Percentiles rank a stretch among this genome's conserved stretches.
Conservation (phyloP, 345 rosid genomes). For the Erucastrum elatum region DNA sequence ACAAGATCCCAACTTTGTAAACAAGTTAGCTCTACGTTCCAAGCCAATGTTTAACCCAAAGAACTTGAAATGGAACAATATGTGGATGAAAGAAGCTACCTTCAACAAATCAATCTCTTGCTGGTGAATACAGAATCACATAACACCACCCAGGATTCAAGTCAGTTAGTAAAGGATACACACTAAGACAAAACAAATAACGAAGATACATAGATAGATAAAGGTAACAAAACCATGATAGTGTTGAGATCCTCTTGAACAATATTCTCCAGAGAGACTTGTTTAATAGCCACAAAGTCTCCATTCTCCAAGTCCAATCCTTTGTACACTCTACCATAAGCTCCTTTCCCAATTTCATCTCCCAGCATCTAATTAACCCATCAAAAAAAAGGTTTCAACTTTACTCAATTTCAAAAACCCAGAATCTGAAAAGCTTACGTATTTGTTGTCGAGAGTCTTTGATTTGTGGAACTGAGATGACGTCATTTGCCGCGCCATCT, state of each 20-base stretch:
- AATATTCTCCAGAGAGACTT: constrained; percentile 96
- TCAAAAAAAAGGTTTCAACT: background rate
- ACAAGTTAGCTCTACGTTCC: background rate
- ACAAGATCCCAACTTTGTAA: background rate
- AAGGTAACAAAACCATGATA: constrained; percentile 67
- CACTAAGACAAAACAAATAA: background rate
- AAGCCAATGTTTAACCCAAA: background rate
- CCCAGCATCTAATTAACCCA: constrained; percentile 73
- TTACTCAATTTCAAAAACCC: background rate
- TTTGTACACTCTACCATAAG: constrained; percentile 95
- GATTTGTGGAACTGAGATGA: background rate
- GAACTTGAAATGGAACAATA: background rate
- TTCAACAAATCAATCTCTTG: constrained; percentile 98
- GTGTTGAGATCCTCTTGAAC: constrained; percentile 98
- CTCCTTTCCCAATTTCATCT: constrained; percentile 99
- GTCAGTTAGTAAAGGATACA: constrained; percentile 36
- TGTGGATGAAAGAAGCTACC: constrained; percentile 47
- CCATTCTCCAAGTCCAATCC: constrained; percentile 99
- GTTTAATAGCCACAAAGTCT: constrained; percentile 96
- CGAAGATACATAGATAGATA: background rate
- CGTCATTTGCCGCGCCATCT: background rate
- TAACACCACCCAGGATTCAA: constrained; percentile 36
- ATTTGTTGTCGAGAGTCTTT: background rate
- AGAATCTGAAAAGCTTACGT: background rate
- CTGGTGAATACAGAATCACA: constrained; percentile 47